phyloP scores from a whole-genome alignment of 345 rosid genomes.

The Mercurialis annua region DNA sequence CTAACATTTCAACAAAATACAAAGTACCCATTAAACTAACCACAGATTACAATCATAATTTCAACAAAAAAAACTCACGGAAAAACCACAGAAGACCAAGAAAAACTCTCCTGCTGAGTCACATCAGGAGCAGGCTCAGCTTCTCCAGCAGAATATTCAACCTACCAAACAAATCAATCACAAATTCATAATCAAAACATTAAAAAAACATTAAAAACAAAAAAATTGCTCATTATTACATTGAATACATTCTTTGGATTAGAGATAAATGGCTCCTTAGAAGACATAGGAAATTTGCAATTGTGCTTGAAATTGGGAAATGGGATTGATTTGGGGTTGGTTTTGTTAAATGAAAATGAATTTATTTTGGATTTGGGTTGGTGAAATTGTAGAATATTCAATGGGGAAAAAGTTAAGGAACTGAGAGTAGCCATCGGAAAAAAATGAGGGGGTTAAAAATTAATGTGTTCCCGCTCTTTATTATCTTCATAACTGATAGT shows the following conservation, averaged over 20 bases:
- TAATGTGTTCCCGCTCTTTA: slow-evolving; percentile 12
- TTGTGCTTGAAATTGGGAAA: slow-evolving; percentile 22
- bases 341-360: slow-evolving; percentile 5
- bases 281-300: slow-evolving; percentile 23
- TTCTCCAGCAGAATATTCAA: slow-evolving; percentile 48
- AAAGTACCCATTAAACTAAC: background rate
- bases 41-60: background rate
- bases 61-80: slow-evolving; percentile 54
- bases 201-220: background rate
- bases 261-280: slow-evolving; percentile 23
- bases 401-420: slow-evolving; percentile 20
- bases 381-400: slow-evolving; percentile 21
- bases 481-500: slow-evolving; percentile 1
- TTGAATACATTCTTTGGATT: slow-evolving; percentile 25
- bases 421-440: slow-evolving; percentile 37
- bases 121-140: slow-evolving; percentile 45
- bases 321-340: slow-evolving; percentile 9
- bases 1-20: background rate
- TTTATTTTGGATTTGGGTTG: slow-evolving; percentile 23
- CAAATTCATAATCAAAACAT: slow-evolving; percentile 7
- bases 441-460: slow-evolving; percentile 3
- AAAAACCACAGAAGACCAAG: slow-evolving; percentile 79
- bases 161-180: slow-evolving; percentile 31
- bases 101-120: slow-evolving; percentile 52
- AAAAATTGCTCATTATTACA: slow-evolving; percentile 22